Evolutionary conservation across 2,329 filamentous ascomycete genomes (phyloP).

Genomic region (Aspergillus pseudonomiae): DNA sequence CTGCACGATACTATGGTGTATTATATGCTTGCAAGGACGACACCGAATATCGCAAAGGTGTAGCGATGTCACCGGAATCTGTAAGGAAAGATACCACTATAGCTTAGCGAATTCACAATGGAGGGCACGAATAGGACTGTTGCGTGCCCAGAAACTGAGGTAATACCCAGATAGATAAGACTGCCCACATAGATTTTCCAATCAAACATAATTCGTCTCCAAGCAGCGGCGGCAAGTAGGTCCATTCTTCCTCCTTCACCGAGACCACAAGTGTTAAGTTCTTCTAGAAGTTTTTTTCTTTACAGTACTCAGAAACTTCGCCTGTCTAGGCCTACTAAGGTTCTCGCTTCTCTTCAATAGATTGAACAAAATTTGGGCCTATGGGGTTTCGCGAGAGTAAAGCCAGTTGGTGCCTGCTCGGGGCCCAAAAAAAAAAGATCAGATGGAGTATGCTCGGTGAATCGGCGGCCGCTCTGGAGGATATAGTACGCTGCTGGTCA

Average conservation of each 20-base stretch:
- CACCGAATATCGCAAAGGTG: constrained; percentile 39
- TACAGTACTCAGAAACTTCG: constrained; percentile 34
- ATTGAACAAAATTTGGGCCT: background rate
- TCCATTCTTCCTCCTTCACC: constrained; percentile 32
- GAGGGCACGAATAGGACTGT: constrained; percentile 40
- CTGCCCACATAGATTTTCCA: constrained; percentile 37
- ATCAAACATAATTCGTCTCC: constrained; percentile 34
- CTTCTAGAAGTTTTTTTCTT: constrained; percentile 30
- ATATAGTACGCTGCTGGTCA: background rate
- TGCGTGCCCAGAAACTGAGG: constrained; percentile 37
- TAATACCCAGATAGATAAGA: constrained; percentile 38
- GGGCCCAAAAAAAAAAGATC: background rate
- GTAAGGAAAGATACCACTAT: constrained; percentile 33
- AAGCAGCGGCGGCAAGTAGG: constrained; percentile 30
- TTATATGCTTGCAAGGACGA: constrained; percentile 36
- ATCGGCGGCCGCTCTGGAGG: background rate
- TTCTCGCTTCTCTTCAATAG: constrained; percentile 9
- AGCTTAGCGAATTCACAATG: constrained; percentile 39
- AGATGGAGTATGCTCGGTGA: constrained; percentile 4
- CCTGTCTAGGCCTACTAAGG: constrained; percentile 29
- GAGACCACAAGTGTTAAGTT: constrained; percentile 26
- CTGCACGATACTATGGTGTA: constrained; percentile 38
- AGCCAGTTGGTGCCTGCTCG: background rate
- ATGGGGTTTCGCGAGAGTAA: background rate
- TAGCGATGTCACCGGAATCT: constrained; percentile 38